Conservation (phyloP, 768 basidiomycete genomes). For the Phylloporus rhodoxanthus region DNA sequence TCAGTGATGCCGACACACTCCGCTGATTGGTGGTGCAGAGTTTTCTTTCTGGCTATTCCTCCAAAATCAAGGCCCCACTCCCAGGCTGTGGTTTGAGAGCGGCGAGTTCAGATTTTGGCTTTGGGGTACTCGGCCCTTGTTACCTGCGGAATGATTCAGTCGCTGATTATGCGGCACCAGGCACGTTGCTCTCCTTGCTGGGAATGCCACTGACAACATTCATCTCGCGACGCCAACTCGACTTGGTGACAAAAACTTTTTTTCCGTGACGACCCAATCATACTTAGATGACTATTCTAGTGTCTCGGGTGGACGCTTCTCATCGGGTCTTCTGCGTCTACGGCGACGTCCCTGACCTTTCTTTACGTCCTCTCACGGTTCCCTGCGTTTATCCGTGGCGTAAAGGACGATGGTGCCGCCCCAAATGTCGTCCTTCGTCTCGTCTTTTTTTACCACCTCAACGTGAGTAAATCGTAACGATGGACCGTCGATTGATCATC, state of each 20-base stretch:
- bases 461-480: constrained; percentile 43
- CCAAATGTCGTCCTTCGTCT: constrained; percentile 71
- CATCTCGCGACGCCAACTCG: constrained; percentile 50
- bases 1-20: not conserved
- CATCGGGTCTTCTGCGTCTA: constrained; percentile 60
- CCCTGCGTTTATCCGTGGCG: constrained; percentile 61
- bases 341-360: constrained; percentile 62
- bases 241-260: constrained; percentile 38
- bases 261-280: not conserved
- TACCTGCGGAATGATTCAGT: constrained; percentile 2
- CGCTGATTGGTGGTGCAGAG: constrained; percentile 38
- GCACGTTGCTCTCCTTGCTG: constrained; percentile 56
- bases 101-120: constrained; percentile 75
- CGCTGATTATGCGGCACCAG: constrained; percentile 32
- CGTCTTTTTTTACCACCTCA: constrained; percentile 69
- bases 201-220: constrained; percentile 71
- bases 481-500: not conserved
- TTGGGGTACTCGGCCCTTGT: constrained; percentile 39
- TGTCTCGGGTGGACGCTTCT: constrained; percentile 72
- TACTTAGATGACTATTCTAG: constrained; percentile 33
- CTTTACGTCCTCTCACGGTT: constrained; percentile 68
- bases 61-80: constrained; percentile 65
- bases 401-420: constrained; percentile 69
- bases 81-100: constrained; percentile 73
- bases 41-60: constrained; percentile 81